Base-by-base conservation (phyloP, 176 grass and related monocot species). In the Aegilops umbellulata region DNA sequence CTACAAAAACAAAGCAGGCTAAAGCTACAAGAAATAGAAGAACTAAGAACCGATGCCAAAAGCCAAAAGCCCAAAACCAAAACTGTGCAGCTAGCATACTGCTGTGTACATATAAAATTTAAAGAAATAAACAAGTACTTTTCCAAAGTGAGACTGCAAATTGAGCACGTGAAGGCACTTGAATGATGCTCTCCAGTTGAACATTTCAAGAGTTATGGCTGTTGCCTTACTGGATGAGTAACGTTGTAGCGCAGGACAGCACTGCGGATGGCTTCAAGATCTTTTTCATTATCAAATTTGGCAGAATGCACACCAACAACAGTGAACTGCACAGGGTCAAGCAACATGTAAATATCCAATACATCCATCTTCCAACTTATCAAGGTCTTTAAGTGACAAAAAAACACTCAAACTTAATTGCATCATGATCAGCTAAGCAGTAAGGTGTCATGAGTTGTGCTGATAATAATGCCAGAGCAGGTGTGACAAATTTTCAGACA, bases 201-300 rank as follows among this genome's bases (percentile, higher is more conserved):
- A 74, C 16, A 86, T 84, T 86, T 76, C 65, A 79, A 11, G 81
- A 36, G 71, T 58, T 81, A 67, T 62, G 38, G 41, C 29, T 64
- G 55, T 46, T 68, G 23, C 78, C 84, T 91, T 98, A 98, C 96
- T 20, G 96, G 96, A 41, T 98, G 96, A 70, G 69, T 89, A 70
- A 98, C 83, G 63, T 89, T 95, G 80, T 90, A 98, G 80, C 96
- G 93, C 65, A 95, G 81, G 60, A 95, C 96, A 72, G 96, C 93
- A 84, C 90, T 98, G 77, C 96, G 86, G 44, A 98, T 98, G 84
- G 96, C 91, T 86, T 98, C 91, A 70, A 98, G 93, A 83, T 94
- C 96, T 77, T 98, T 98, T 86, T 98, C 96, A 51, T 98, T 98
- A 80, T 95, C 91, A 81, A 98, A 98, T 95, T 98, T 98, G 55